A percentile compares a stretch with the other conserved stretches of the same genome.
Conservation (phyloP, 345 rosid species). For the Lenwebbia sp. region DNA sequence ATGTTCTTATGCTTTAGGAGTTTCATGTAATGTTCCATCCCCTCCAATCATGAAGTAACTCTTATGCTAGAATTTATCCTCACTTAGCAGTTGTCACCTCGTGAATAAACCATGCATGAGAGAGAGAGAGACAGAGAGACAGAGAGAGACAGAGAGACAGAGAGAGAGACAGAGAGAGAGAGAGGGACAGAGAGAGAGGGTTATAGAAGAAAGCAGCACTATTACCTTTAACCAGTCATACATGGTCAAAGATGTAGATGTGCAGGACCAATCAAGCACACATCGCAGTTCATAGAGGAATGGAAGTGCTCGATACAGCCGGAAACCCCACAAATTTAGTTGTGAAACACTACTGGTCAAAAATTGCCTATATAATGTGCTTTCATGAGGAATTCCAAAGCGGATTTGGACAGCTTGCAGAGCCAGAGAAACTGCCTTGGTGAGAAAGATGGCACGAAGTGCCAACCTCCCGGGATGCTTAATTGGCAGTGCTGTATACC, state of each 20-base stretch:
- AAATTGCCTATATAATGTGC: conserved; percentile 30
- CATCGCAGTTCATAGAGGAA: conserved; percentile 38
- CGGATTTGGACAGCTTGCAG: conserved; percentile 32
- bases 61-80: not conserved
- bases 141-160: not conserved
- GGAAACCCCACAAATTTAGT: conserved; percentile 29
- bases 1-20: not conserved
- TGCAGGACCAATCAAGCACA: conserved; percentile 48
- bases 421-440: conserved; percentile 29
- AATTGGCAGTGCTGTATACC: conserved; percentile 15
- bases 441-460: conserved; percentile 31
- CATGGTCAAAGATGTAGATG: conserved; percentile 39
- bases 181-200: too few species aligned
- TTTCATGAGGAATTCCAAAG: conserved; percentile 29
- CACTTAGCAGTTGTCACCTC: not conserved
- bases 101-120: not conserved
- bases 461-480: conserved; percentile 23
- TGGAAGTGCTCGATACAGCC: conserved; percentile 35
- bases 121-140: not conserved
- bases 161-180: not conserved
- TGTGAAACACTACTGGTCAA: conserved; percentile 22
- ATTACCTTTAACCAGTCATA: conserved; percentile 40
- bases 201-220: not conserved
- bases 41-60: not conserved
- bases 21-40: not conserved